A percentile compares a stretch with the other conserved stretches of the same genome.
These are phyloP conservation scores for Herpetomonas tarakana DNA, from an alignment of 208 protist genomes.

Conservation along the genomic window DNA sequence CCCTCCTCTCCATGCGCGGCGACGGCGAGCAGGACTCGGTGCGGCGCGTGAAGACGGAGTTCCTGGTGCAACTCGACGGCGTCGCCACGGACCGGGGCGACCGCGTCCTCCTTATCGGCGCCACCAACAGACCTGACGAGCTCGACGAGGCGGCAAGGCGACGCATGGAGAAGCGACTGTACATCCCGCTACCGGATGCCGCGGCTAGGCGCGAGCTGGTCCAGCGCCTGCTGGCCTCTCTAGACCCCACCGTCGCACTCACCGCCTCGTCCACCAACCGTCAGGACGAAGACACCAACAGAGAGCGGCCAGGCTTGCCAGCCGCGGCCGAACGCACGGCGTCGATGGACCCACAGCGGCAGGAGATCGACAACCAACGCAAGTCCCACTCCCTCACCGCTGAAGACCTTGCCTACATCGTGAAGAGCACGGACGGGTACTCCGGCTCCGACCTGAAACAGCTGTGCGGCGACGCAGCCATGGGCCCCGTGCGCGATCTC, in stretches of 20 bases:
- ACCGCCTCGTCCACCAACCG: not conserved
- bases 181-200: conserved; percentile 86
- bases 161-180: conserved; percentile 90
- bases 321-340: conserved; percentile 34
- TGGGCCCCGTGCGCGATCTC: conserved; percentile 75
- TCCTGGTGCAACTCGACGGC: conserved; percentile 97
- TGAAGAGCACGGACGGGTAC: conserved; percentile 61
- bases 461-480: conserved; percentile 73
- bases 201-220: conserved; percentile 52
- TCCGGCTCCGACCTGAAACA: conserved; percentile 76
- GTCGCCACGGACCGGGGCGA: conserved; percentile 69
- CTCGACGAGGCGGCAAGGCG: conserved; percentile 87
- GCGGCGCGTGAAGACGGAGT: conserved; percentile 99
- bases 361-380: conserved; percentile 12
- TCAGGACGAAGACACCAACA: conserved; percentile 1
- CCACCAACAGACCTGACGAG: conserved; percentile 89
- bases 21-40: conserved; percentile 84
- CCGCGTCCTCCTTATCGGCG: conserved; percentile 87
- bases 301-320: not conserved
- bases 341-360: conserved; percentile 27
- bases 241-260: conserved; percentile 14
- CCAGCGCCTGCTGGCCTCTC: conserved; percentile 47
- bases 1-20: conserved; percentile 74
- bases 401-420: conserved; percentile 34
- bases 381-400: conserved; percentile 30